A percentile compares a stretch with the other conserved stretches of the same genome.
Conservation (phyloP, 306 rosid species). For the Cyclanthera cordifolia region DNA sequence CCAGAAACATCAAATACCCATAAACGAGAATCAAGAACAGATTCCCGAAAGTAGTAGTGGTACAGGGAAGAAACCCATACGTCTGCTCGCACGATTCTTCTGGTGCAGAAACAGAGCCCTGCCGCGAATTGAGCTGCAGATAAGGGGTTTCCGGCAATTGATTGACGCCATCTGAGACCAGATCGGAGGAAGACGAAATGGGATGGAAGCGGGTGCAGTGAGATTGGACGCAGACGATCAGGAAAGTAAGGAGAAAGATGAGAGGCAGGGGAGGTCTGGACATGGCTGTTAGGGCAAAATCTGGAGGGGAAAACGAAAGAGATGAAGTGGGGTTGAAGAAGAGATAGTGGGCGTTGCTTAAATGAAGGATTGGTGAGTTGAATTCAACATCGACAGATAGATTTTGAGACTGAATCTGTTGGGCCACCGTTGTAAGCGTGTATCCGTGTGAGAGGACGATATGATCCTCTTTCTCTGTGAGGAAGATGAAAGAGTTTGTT, state of each 20-base stretch:
- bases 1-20: slow-evolving; percentile 56
- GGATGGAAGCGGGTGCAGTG: slow-evolving; percentile 24
- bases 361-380: not conserved
- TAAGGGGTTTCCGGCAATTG: not conserved
- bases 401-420: not conserved
- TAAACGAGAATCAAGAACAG: slow-evolving; percentile 55
- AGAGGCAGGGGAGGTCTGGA: not conserved
- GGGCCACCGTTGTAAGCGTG: not conserved
- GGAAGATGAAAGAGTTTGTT: not conserved
- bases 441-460: not conserved
- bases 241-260: slow-evolving; percentile 20
- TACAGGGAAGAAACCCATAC: slow-evolving; percentile 80
- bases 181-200: slow-evolving; percentile 21
- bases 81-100: slow-evolving; percentile 66
- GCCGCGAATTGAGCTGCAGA: slow-evolving; percentile 3
- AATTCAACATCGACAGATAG: no score
- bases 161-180: slow-evolving; percentile 43
- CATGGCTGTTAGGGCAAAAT: slow-evolving; percentile 8
- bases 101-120: slow-evolving; percentile 4
- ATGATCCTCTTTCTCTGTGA: not conserved
- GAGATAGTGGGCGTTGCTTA: not conserved
- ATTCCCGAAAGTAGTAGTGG: slow-evolving; percentile 37
- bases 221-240: slow-evolving; percentile 32
- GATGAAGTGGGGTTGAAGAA: not conserved
- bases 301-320: not conserved